Evolutionary conservation across 1,284 basidiomycete species (phyloP).

Genomic region (Cryptococcus amylolentus): DNA sequence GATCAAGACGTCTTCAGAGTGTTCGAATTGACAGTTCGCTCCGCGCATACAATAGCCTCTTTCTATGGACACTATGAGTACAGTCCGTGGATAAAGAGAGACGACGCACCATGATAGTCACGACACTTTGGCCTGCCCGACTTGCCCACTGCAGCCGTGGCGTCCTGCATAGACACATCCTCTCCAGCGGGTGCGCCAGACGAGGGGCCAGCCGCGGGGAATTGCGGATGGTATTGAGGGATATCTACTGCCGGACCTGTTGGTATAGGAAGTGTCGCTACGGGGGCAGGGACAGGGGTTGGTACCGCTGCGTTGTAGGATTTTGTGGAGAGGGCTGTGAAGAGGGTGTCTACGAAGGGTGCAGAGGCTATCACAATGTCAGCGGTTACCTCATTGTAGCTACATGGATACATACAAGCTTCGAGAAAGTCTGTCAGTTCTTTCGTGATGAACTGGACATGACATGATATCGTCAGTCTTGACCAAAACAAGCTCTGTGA

Average conservation of each 20-base stretch:
- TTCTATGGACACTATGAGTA: slow-evolving; percentile 53
- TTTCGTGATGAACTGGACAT: slow-evolving; percentile 57
- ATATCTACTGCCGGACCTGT: slow-evolving; percentile 13
- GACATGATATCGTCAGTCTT: not conserved
- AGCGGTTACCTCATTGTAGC: not conserved
- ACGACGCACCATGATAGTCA: slow-evolving; percentile 79
- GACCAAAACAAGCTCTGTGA: slow-evolving; percentile 1
- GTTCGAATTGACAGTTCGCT: slow-evolving; percentile 84
- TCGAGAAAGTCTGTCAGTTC: slow-evolving; percentile 91
- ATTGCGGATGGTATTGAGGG: slow-evolving; percentile 4
- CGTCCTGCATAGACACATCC: not conserved
- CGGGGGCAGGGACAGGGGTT: slow-evolving; percentile 16
- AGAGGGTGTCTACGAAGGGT: slow-evolving; percentile 77
- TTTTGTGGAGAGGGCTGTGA: slow-evolving; percentile 73
- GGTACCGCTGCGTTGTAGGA: slow-evolving; percentile 63
- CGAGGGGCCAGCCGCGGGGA: slow-evolving; percentile 24
- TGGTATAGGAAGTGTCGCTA: slow-evolving; percentile 15
- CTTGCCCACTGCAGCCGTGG: not conserved
- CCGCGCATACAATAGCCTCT: slow-evolving; percentile 88
- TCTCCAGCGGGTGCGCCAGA: slow-evolving; percentile 5
- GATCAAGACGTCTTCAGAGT: slow-evolving; percentile 60
- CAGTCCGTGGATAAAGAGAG: slow-evolving; percentile 3
- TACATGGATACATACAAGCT: slow-evolving; percentile 8
- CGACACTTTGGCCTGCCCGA: slow-evolving; percentile 55
- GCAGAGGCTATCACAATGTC: slow-evolving; percentile 58